A percentile compares a stretch with the other conserved stretches of the same genome.
These are phyloP conservation scores for Skeletonema menzelii DNA, from an alignment of 108 stramenopile genomes.

Conservation along the genomic window DNA sequence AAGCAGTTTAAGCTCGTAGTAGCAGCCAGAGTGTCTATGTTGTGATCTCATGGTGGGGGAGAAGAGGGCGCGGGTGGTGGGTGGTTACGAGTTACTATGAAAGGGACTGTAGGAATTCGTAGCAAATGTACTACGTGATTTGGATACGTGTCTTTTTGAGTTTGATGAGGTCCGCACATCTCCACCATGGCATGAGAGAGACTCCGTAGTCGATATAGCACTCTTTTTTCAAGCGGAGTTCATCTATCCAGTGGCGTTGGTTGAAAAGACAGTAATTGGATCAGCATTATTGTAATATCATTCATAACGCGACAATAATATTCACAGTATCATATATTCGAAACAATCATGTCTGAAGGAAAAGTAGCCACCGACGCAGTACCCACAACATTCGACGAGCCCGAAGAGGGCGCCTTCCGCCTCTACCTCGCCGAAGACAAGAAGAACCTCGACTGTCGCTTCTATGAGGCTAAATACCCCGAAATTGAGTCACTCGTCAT, in stretches of 20 bases:
- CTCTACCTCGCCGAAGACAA: constrained; percentile 80
- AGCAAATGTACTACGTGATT: neutral
- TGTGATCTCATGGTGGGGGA: neutral
- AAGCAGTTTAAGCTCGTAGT: constrained; percentile 3
- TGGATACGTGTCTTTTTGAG: neutral
- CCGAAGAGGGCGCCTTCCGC: constrained; percentile 65
- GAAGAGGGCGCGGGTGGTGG: neutral
- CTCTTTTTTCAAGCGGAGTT: neutral
- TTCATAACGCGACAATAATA: neutral
- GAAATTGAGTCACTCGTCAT: constrained; percentile 96
- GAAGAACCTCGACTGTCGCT: constrained; percentile 94
- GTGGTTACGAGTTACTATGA: neutral
- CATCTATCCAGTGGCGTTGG: neutral
- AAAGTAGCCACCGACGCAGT: constrained; percentile 42
- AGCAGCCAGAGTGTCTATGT: constrained; percentile 5
- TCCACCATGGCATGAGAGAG: too few species aligned
- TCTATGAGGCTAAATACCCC: constrained; percentile 97
- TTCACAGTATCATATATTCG: neutral
- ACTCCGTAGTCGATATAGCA: too few species aligned
- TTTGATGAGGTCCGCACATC: neutral
- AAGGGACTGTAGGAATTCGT: neutral
- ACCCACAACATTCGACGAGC: constrained; percentile 40
- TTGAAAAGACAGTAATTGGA: neutral
- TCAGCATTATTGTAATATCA: neutral
- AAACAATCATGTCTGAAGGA: neutral